Conservation (phyloP, 2,329 filamentous ascomycete genomes). For the Fusarium sp. region DNA sequence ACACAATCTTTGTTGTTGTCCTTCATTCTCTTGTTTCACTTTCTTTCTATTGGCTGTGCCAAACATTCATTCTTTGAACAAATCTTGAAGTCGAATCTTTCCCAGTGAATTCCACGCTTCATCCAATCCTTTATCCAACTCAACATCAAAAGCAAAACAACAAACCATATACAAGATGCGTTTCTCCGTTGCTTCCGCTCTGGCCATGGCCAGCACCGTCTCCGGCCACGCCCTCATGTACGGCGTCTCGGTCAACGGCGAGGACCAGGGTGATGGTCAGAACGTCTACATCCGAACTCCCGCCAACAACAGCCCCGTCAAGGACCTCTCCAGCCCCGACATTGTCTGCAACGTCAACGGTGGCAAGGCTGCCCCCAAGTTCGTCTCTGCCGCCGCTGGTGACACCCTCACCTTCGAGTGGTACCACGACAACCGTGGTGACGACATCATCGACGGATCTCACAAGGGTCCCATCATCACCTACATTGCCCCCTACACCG, state of each 20-base stretch:
- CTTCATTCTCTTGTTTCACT: constrained; percentile 37
- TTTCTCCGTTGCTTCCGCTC: constrained; percentile 48
- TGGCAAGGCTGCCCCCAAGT: constrained; percentile 50
- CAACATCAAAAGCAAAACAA: constrained; percentile 10
- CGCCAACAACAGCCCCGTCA: constrained; percentile 57
- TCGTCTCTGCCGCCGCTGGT: constrained; percentile 59
- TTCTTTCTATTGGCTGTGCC: constrained; percentile 48
- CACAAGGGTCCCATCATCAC: constrained; percentile 66
- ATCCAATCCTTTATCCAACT: constrained; percentile 37
- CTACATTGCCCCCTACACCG: constrained; percentile 61
- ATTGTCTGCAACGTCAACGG: constrained; percentile 60
- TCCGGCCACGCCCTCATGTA: constrained; percentile 61
- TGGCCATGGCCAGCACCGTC: constrained; percentile 54
- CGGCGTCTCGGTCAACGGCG: constrained; percentile 60
- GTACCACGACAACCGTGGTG: constrained; percentile 62
- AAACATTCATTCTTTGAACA: constrained; percentile 44
- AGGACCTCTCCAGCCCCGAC: constrained; percentile 57
- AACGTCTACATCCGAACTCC: constrained; percentile 59
- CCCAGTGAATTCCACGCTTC: constrained; percentile 29
- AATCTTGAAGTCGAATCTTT: constrained; percentile 33
- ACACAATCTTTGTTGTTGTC: constrained; percentile 35
- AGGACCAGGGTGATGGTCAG: constrained; percentile 57
- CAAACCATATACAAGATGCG: constrained; percentile 49
- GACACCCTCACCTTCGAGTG: constrained; percentile 62
- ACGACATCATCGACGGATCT: constrained; percentile 65